Evolutionary conservation across 2,329 filamentous ascomycete genomes (phyloP).

Genomic region (Aspergillus melleus): DNA sequence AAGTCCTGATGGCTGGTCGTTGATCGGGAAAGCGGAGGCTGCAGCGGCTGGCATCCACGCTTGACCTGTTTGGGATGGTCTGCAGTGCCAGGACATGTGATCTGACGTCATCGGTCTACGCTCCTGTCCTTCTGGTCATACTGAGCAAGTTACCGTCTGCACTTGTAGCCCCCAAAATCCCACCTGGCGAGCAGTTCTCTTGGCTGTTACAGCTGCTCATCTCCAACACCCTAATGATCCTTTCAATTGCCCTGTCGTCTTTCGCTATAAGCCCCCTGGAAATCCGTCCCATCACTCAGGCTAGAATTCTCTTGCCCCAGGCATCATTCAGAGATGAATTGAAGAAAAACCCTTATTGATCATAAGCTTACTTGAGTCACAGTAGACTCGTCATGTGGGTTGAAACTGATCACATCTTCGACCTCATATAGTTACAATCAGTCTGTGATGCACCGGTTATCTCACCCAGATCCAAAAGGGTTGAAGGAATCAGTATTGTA

Average conservation of each 20-base stretch:
- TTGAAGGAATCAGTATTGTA: background rate
- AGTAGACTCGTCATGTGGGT: too few species aligned
- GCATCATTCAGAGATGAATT: too few species aligned
- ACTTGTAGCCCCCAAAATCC: background rate
- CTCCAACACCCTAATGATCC: background rate
- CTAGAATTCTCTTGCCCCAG: too few species aligned
- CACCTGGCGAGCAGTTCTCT: background rate
- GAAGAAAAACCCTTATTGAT: too few species aligned
- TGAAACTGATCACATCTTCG: too few species aligned
- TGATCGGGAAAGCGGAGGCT: background rate
- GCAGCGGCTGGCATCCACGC: background rate
- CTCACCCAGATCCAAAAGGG: background rate
- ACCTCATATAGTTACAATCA: too few species aligned
- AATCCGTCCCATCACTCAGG: background rate
- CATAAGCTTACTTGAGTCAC: too few species aligned
- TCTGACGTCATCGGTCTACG: background rate
- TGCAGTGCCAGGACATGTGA: background rate
- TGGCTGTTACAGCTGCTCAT: background rate
- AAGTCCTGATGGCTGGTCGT: background rate
- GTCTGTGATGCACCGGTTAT: too few species aligned
- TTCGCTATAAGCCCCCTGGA: background rate
- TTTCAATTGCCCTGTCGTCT: background rate
- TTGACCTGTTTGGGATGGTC: background rate
- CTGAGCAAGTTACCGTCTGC: background rate
- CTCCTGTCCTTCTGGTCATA: too few species aligned